phyloP scores from a whole-genome alignment of 352 stramenopile genomes.

The Phytopythium helicoides region DNA sequence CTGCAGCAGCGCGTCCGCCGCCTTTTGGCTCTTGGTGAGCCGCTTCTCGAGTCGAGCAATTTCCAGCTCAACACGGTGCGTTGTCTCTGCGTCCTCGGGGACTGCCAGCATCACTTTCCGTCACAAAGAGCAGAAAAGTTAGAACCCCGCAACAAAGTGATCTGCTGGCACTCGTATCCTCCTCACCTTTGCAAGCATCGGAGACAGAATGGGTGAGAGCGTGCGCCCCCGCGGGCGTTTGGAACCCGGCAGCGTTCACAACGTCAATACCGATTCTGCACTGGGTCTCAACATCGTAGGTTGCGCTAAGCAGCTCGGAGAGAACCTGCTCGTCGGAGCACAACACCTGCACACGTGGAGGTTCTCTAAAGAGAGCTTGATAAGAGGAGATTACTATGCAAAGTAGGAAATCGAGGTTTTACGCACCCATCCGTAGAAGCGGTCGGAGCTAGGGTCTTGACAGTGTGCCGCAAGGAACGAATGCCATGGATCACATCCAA shows the following conservation, averaged over 20 bases:
- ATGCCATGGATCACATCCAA: constrained; percentile 92
- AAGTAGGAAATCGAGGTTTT: neutral
- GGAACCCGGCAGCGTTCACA: neutral
- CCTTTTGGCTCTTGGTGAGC: constrained; percentile 44
- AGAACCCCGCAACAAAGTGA: too few relatives aligned
- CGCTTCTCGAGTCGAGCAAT: constrained; percentile 68
- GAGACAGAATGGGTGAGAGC: constrained; percentile 55
- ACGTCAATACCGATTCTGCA: constrained; percentile 33
- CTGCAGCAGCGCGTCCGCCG: constrained; percentile 36
- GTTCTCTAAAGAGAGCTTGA: neutral
- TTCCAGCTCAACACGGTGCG: constrained; percentile 55
- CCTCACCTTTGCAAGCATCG: constrained; percentile 46
- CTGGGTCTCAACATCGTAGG: constrained; percentile 45
- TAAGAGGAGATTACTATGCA: too few relatives aligned
- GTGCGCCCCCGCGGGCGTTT: constrained; percentile 10
- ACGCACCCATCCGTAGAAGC: constrained; percentile 15
- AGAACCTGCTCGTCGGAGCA: constrained; percentile 30
- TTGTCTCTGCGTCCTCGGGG: constrained; percentile 63
- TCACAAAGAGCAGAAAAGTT: too few relatives aligned
- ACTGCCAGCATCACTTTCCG: constrained; percentile 75
- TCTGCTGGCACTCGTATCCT: neutral
- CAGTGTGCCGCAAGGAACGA: constrained; percentile 87
- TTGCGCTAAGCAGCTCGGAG: constrained; percentile 29
- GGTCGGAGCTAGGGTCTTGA: constrained; percentile 66
- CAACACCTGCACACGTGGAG: constrained; percentile 17